Percentiles rank a stretch among this genome's conserved stretches.
These are phyloP conservation scores for Trichosporon coremiiforme DNA, from an alignment of 1,284 basidiomycete species.

Conservation along the genomic window DNA sequence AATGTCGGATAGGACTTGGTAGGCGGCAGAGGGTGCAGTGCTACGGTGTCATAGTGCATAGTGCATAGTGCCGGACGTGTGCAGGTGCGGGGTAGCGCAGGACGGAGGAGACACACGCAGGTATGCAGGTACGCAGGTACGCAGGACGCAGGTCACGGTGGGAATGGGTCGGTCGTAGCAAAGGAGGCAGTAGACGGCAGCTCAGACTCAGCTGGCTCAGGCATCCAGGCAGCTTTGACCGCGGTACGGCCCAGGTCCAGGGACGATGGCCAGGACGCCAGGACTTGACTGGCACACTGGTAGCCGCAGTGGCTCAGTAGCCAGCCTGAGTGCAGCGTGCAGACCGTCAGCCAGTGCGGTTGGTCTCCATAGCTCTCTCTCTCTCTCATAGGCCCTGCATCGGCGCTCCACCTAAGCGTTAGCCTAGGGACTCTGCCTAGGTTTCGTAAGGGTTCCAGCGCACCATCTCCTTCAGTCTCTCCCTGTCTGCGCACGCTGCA, in stretches of 20 bases:
- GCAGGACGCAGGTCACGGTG: neutral
- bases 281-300: neutral
- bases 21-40: no score
- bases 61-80: no score
- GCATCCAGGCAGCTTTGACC: neutral
- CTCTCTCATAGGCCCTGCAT: no score
- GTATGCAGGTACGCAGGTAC: no score
- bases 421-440: neutral
- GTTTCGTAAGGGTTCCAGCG: slow-evolving; percentile 2
- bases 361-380: no score
- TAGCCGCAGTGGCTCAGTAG: no score
- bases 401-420: slow-evolving; percentile 1
- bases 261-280: neutral
- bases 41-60: no score
- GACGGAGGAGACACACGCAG: no score
- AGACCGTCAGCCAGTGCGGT: no score
- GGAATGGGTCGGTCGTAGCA: neutral
- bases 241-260: neutral
- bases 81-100: neutral
- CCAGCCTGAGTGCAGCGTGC: no score
- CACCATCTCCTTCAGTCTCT: neutral
- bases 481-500: neutral
- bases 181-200: neutral
- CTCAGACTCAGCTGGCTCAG: neutral
- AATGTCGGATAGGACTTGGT: slow-evolving; percentile 13